A percentile compares a stretch with the other conserved stretches of the same genome.
Evolutionary conservation across 2,329 filamentous ascomycete genomes (phyloP).

Genomic region (Penicillium hordei): DNA sequence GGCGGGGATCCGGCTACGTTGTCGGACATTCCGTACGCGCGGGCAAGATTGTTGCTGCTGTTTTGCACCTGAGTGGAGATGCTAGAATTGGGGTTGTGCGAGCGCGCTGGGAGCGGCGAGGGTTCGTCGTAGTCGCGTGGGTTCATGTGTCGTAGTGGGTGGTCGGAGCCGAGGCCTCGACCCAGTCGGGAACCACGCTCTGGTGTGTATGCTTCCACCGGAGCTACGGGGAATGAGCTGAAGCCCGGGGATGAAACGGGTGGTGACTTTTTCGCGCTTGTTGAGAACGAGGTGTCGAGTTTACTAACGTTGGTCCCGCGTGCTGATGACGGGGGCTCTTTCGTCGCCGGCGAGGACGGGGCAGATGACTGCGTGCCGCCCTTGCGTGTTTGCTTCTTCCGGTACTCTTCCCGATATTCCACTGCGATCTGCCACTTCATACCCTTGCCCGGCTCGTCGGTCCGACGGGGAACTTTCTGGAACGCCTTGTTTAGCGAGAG

Average conservation of each 20-base stretch:
- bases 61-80: slow-evolving; percentile 20
- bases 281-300: slow-evolving; percentile 43
- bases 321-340: slow-evolving; percentile 41
- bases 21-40: slow-evolving; percentile 43
- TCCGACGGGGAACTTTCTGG: slow-evolving; percentile 85
- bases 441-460: slow-evolving; percentile 94
- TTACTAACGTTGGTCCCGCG: slow-evolving; percentile 35
- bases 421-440: slow-evolving; percentile 98
- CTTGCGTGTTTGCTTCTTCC: slow-evolving; percentile 61
- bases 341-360: slow-evolving; percentile 48
- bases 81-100: slow-evolving; percentile 29
- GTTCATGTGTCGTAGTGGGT: slow-evolving; percentile 34
- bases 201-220: slow-evolving; percentile 49
- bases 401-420: slow-evolving; percentile 82
- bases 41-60: slow-evolving; percentile 30
- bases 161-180: slow-evolving; percentile 31
- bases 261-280: slow-evolving; percentile 37
- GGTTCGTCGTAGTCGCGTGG: slow-evolving; percentile 43
- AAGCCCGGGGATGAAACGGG: slow-evolving; percentile 42
- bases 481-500: slow-evolving; percentile 93
- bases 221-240: slow-evolving; percentile 43
- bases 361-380: slow-evolving; percentile 44
- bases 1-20: slow-evolving; percentile 46
- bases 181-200: slow-evolving; percentile 45
- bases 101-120: slow-evolving; percentile 42